Percentiles rank a stretch among this genome's conserved stretches.
Evolutionary conservation across 2,329 filamentous ascomycete genomes (phyloP).

Genomic region (Trichoderma asperellum): DNA sequence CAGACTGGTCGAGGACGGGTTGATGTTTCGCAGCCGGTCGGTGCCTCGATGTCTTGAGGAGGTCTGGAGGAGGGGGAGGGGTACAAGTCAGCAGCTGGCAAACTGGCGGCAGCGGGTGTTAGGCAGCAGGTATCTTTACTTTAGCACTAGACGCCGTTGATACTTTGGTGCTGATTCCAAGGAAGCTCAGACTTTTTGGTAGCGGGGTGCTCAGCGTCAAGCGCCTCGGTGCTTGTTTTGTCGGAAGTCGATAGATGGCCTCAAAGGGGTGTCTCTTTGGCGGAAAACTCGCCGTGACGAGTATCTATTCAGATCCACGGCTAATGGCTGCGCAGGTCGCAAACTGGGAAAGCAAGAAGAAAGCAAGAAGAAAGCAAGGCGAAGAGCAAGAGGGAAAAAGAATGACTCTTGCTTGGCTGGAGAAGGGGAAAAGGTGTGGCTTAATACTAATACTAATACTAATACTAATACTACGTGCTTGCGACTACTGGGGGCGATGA

Average conservation of each 20-base stretch:
- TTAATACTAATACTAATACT: slow-evolving; percentile 9
- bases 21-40: slow-evolving; percentile 10
- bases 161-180: slow-evolving; percentile 12
- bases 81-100: slow-evolving; percentile 24
- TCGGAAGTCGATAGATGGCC: background rate
- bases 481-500: slow-evolving; percentile 1
- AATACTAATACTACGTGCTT: background rate
- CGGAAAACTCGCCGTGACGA: background rate
- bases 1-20: background rate
- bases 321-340: background rate
- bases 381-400: background rate
- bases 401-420: background rate
- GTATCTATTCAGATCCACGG: background rate
- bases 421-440: slow-evolving; percentile 11
- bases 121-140: slow-evolving; percentile 18
- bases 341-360: background rate
- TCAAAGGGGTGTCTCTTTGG: background rate
- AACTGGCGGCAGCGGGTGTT: slow-evolving; percentile 4
- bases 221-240: background rate
- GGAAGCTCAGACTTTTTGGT: slow-evolving; percentile 2
- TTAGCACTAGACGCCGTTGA: slow-evolving; percentile 11
- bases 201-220: background rate
- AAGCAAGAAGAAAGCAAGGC: background rate
- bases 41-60: slow-evolving; percentile 8
- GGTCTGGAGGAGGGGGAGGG: slow-evolving; percentile 27